Base-by-base conservation (phyloP, 306 rosid species). In the Elaeagnus macrophylla region DNA sequence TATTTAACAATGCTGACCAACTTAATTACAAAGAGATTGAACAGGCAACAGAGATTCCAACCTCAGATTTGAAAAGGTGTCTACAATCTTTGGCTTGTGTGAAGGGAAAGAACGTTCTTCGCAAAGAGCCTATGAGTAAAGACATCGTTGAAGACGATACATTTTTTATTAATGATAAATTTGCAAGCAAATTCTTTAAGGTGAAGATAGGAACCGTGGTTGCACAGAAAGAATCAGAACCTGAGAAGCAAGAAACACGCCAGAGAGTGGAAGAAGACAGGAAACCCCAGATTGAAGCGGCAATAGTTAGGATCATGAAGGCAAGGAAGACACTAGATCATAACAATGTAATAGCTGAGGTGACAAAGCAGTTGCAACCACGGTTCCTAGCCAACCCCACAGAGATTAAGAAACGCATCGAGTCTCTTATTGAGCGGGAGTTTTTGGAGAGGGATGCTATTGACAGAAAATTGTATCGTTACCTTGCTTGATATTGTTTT, bases 241-340 rank as follows among this genome's bases (percentile, higher is more conserved):
- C 88, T 0, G 97, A 89, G 70, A 89, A 80, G 38, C 89, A 67
- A 65, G 95, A 89, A 65, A 89, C 95, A 7, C 77, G 89, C 9
- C 93, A 85, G 61, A 77, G 86, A 72, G 89, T 89, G 62, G 95
- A 85, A 72, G 89, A 82, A 72, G 93, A 89, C 67, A 64, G 86
- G 75, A 89, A 82, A 73, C 88, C 86, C 14, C 93, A 82, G 72
- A 89, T 89, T 10, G 97, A 89, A 46, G 91, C 95, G 17, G 89
- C 95, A 0, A 64, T 85, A 45, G 95, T 84, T 47, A 72, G 95
- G 79, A 89, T 85, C 58, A 89, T 89, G 97, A 89, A 89, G 54
- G 77, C 93, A 0, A 72, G 97, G 68, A 86, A 83, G 50, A 69
- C 66, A 47, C 81, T 82, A 59, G 89, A 82, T 62, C 93, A 89